Evolutionary conservation across 352 stramenopile species (phyloP).

Genomic region (Phytophthora melonis): DNA sequence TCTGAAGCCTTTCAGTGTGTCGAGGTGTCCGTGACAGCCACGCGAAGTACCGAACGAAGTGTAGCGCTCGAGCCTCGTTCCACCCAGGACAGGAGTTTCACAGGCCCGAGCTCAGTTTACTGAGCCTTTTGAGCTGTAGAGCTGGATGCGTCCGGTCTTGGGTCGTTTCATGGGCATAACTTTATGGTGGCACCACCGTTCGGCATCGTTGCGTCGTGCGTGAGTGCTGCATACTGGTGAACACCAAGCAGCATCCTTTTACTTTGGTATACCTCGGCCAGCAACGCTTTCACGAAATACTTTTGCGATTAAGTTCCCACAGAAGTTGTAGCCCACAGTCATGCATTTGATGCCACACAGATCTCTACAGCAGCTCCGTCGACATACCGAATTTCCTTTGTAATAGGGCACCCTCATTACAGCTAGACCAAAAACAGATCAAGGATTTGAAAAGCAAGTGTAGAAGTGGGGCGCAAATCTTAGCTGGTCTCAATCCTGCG

Average conservation of each 20-base stretch:
- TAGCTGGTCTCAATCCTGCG: no score
- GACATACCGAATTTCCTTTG: no score
- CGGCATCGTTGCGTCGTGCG: neutral
- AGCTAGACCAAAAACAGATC: no score
- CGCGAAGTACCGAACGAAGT: neutral
- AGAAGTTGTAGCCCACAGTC: no score
- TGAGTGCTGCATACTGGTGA: neutral
- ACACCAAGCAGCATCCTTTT: neutral
- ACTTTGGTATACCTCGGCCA: constrained; percentile 2
- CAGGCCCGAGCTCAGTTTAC: neutral
- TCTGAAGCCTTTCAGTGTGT: neutral
- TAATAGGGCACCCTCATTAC: no score
- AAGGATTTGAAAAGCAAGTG: no score
- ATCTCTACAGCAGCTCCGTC: neutral
- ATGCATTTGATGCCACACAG: no score
- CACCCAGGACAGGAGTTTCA: neutral
- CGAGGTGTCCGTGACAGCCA: neutral
- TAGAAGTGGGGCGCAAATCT: no score
- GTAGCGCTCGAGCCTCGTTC: neutral
- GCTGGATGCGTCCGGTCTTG: neutral
- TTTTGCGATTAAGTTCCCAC: neutral
- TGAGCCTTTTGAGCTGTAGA: neutral
- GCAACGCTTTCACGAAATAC: neutral
- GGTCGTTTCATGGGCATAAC: neutral
- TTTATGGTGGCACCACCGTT: neutral